Evolutionary conservation across 2,329 filamentous ascomycete genomes (phyloP).

Genomic region (Ophiostoma populinum): DNA sequence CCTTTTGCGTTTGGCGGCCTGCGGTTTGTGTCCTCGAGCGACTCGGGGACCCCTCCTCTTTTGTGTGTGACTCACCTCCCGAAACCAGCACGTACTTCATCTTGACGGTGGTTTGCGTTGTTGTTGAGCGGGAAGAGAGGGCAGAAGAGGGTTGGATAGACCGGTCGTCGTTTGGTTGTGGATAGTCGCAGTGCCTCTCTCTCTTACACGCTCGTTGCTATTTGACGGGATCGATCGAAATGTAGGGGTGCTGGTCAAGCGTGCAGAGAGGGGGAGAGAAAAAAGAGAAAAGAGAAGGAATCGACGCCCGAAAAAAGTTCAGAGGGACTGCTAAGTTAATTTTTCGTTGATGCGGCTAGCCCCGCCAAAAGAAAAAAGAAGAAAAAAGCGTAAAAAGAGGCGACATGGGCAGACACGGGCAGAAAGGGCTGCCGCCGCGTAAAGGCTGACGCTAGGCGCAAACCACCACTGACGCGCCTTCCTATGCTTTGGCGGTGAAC

Average conservation of each 20-base stretch:
- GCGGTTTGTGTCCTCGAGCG: too few species aligned
- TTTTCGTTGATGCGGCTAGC: conserved; percentile 1
- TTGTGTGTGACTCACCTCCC: conserved; percentile 9
- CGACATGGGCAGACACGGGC: neutral
- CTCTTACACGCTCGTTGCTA: conserved; percentile 3
- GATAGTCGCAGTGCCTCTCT: neutral
- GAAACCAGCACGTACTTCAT: conserved; percentile 15
- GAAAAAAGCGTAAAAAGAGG: neutral
- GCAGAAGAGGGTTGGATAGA: too few species aligned
- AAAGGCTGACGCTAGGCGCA: neutral
- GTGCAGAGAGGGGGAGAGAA: conserved; percentile 5
- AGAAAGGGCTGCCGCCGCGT: neutral
- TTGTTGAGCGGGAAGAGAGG: conserved; percentile 1
- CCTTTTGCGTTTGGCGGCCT: too few species aligned
- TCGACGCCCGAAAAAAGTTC: conserved; percentile 1
- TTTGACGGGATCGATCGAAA: neutral
- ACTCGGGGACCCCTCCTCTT: too few species aligned
- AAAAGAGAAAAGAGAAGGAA: neutral
- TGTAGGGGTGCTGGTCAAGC: conserved; percentile 6
- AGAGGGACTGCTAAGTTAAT: neutral
- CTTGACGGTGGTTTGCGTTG: conserved; percentile 7
- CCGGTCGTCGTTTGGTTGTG: too few species aligned
- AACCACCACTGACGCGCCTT: neutral
- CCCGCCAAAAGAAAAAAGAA: neutral
- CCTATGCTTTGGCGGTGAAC: neutral